These are phyloP conservation scores for Fusarium globosum DNA, from an alignment of 2,329 filamentous ascomycete species.

Conservation along the genomic window DNA sequence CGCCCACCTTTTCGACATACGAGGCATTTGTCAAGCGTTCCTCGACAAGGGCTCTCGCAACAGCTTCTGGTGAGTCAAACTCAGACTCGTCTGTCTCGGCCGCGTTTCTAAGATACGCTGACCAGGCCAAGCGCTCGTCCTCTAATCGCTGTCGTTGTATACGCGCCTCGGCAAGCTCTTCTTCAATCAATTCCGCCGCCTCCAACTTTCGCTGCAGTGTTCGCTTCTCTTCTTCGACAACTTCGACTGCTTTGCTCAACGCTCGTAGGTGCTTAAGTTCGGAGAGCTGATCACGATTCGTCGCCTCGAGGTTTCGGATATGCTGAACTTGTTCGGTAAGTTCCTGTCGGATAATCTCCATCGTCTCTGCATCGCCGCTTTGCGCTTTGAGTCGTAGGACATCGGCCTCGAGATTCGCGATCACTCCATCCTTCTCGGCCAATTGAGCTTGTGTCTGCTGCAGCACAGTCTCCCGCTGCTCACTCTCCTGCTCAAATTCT, in stretches of 20 bases:
- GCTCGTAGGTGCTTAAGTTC: slow-evolving; percentile 87
- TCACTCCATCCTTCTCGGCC: slow-evolving; percentile 74
- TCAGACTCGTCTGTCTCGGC: slow-evolving; percentile 71
- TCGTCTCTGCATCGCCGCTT: slow-evolving; percentile 85
- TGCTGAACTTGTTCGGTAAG: slow-evolving; percentile 92
- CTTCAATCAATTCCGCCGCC: slow-evolving; percentile 77
- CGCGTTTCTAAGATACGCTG: slow-evolving; percentile 81
- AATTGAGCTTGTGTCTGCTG: slow-evolving; percentile 74
- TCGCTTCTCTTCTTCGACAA: slow-evolving; percentile 95
- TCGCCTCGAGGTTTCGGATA: slow-evolving; percentile 83
- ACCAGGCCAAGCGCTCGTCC: slow-evolving; percentile 89
- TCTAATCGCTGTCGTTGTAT: slow-evolving; percentile 88
- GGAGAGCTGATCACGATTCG: slow-evolving; percentile 79
- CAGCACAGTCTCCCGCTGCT: slow-evolving; percentile 65
- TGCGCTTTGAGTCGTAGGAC: slow-evolving; percentile 86
- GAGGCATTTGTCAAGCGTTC: slow-evolving; percentile 83
- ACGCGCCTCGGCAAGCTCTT: slow-evolving; percentile 81
- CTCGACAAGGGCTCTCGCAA: slow-evolving; percentile 85
- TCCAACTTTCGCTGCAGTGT: slow-evolving; percentile 81
- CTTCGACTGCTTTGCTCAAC: slow-evolving; percentile 85
- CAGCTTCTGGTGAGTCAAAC: slow-evolving; percentile 87
- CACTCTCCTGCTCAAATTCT: slow-evolving; percentile 69
- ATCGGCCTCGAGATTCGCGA: slow-evolving; percentile 83
- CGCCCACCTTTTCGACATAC: slow-evolving; percentile 83
- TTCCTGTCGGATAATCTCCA: slow-evolving; percentile 87